phyloP scores from a whole-genome alignment of 139 green algal genomes.

The Volvox reticuliferus region DNA sequence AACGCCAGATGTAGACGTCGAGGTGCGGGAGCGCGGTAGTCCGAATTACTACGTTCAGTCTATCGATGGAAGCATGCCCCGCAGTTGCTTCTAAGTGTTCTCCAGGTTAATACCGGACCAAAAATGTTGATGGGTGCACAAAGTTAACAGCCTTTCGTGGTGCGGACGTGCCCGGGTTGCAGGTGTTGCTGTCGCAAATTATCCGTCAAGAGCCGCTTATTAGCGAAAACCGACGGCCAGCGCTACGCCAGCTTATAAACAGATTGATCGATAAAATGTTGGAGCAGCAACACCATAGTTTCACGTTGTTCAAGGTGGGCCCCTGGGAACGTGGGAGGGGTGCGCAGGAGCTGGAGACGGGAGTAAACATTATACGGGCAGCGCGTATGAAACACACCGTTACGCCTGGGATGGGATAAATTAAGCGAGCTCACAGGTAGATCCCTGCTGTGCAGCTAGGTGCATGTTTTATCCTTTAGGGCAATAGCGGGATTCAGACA shows the following conservation, averaged over 20 bases:
- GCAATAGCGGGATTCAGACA: no score
- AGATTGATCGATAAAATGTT: conserved; percentile 72
- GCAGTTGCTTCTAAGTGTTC: not conserved
- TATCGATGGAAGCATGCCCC: conserved; percentile 5
- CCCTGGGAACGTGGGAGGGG: no score
- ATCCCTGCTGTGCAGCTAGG: no score
- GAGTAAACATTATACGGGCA: not conserved
- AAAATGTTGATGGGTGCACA: not conserved
- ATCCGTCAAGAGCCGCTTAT: conserved; percentile 76
- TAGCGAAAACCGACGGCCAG: conserved; percentile 65
- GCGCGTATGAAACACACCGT: no score
- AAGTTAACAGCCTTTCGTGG: not conserved
- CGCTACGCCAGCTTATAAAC: conserved; percentile 68
- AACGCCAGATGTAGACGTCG: conserved; percentile 71
- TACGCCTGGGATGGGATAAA: no score
- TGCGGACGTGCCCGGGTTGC: not conserved
- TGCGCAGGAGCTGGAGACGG: not conserved
- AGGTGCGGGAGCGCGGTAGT: conserved; percentile 57
- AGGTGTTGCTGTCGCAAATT: conserved; percentile 71
- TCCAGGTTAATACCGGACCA: not conserved
- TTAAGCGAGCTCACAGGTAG: no score
- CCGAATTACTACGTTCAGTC: not conserved
- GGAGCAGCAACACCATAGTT: conserved; percentile 67
- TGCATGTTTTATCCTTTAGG: no score
- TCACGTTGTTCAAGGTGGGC: conserved; percentile 75